phyloP scores from a whole-genome alignment of 768 basidiomycete genomes.

The Pleurotus eryngii region DNA sequence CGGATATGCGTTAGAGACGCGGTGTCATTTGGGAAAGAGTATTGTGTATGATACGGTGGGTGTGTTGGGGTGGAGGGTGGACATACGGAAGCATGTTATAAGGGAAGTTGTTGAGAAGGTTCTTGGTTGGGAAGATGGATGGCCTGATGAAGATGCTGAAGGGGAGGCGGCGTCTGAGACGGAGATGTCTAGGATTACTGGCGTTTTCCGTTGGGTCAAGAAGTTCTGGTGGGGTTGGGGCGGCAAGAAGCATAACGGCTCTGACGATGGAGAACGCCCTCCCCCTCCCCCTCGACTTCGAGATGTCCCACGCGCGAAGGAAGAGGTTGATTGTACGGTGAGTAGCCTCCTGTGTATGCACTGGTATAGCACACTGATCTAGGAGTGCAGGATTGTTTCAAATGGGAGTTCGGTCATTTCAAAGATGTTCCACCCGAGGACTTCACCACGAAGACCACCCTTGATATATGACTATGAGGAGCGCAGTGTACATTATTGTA shows the following conservation, averaged over 20 bases:
- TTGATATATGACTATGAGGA: not conserved
- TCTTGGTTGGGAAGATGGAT: not conserved
- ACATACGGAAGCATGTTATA: constrained; percentile 76
- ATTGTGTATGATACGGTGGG: constrained; percentile 86
- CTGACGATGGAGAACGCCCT: constrained; percentile 5
- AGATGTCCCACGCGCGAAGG: constrained; percentile 54
- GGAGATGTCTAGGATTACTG: too few relatives aligned
- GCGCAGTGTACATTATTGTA: not conserved
- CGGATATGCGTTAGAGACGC: constrained; percentile 85
- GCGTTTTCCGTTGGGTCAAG: constrained; percentile 31
- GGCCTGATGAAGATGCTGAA: not conserved
- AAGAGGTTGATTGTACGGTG: constrained; percentile 64
- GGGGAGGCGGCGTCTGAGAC: not conserved
- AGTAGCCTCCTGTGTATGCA: constrained; percentile 15
- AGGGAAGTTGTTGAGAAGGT: constrained; percentile 63
- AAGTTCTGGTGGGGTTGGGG: constrained; percentile 50
- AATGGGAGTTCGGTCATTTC: constrained; percentile 67
- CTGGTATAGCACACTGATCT: not conserved
- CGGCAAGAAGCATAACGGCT: constrained; percentile 25
- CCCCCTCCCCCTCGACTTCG: constrained; percentile 17
- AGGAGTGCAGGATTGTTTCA: constrained; percentile 64
- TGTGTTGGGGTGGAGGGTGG: constrained; percentile 77
- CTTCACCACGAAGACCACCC: too few relatives aligned
- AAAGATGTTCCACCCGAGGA: constrained; percentile 16
- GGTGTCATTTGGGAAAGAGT: constrained; percentile 87